Evolutionary conservation across 1,284 basidiomycete genomes (phyloP), one percentile per base, ranked within the genome.

Genomic region (Ustilago bromivora): DNA sequence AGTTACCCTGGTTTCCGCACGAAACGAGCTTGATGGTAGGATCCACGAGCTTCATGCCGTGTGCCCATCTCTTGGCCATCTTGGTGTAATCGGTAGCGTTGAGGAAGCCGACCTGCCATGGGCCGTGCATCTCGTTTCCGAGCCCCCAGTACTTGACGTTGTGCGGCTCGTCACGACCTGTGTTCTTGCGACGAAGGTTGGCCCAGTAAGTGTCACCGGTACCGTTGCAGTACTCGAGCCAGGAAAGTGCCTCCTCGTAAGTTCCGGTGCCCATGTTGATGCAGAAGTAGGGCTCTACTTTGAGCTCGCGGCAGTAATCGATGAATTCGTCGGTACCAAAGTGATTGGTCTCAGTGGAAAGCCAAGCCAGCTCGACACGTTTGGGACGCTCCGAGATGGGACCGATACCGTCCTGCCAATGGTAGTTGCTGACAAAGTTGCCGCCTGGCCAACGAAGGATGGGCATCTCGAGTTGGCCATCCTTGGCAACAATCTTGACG

Each of bases 251-350:
- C 60, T 91, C 90, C 68, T 91, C 90, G 28, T 90, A 86, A 0
- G 90, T 90, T 2, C 90, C 90, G 0, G 90, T 91, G 8, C 90
- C 90, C 90, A 91, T 91, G 85, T 91, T 91, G 57, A 91, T 79
- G 73, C 90, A 90, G 54, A 91, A 89, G 82, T 89, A 91, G 2
- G 91, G 91, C 83, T 91, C 90, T 12, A 83, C 82, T 5, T 81
- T 80, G 23, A 85, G 77, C 23, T 88, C 34, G 87, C 88, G 34
- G 89, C 87, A 53, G 85, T 87, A 52, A 87, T 87, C 78, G 89
- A 90, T 88, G 64, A 86, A 89, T 84, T 89, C 89, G 80, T 89
- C 89, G 0, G 91, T 91, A 31, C 91, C 91, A 71, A 92, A 92
- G 80, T 88, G 87, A 73, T 92, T 92, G 66, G 88, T 89, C 83